Evolutionary conservation across 306 rosid genomes (phyloP), one percentile per base, ranked within the genome.

Genomic region (Geum urbanum): DNA sequence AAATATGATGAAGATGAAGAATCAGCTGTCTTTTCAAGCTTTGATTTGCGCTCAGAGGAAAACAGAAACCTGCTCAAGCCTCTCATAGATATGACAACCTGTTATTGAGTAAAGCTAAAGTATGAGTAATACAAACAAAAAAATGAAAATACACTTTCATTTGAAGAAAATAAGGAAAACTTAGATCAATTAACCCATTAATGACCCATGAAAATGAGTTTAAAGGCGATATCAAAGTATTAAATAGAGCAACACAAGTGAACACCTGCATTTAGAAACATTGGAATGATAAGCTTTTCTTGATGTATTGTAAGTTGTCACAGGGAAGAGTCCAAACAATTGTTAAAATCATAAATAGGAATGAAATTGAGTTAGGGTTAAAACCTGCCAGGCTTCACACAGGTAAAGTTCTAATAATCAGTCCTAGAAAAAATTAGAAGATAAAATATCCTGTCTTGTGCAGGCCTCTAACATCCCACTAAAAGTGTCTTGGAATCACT

Each of bases 181-280:
- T 88, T 84, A 92, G 97, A 77, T 92, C 98, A 79, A 92, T 92
- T 82, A 92, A 72, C 75, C 98, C 98, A 72, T 92, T 92, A 54
- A 92, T 92, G 83, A 92, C 97, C 98, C 98, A 92, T 15, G 98
- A 97, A 78, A 92, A 90, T 53, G 98, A 92, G 27, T 24, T 24
- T 24, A 24, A 24, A 24, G 27, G 27, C 27, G 27, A 24, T 24
- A 24, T 24, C 27, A 92, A 66, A 48, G 90, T 84, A 74, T 90
- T 92, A 72, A 92, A 92, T 78, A 92, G 86, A n/a, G 98, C 98
- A 80, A 92, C 94, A 72, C 98, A 92, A 50, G 97, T 92, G 85
- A 92, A 92, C 80, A 90, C 98, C 97, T 92, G 94, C 86, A 88
- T 63, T 75, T 53, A 66, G 64, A 49, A 24, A 32, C 72, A 57